A percentile compares a stretch with the other conserved stretches of the same genome.
Evolutionary conservation across 2,329 filamentous ascomycete species (phyloP).

Genomic region (Emergomyces pasteurianus): DNA sequence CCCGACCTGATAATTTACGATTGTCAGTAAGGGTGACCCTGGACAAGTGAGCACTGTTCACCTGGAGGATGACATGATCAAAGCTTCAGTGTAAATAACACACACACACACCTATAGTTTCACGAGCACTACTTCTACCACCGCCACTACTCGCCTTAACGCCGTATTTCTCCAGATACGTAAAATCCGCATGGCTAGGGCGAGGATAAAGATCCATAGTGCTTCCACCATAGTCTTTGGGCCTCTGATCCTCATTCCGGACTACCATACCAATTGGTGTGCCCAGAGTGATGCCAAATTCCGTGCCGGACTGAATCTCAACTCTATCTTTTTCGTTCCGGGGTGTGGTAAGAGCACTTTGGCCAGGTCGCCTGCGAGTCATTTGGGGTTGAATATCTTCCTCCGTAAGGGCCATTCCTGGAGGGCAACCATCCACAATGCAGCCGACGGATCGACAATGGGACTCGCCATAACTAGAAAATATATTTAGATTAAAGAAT

Average conservation of each 20-base stretch:
- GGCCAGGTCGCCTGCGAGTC: slow-evolving; percentile 77
- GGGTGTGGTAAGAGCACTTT: slow-evolving; percentile 81
- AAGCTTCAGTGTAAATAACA: neutral
- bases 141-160: slow-evolving; percentile 85
- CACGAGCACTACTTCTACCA: slow-evolving; percentile 79
- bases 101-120: slow-evolving; percentile 62
- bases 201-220: slow-evolving; percentile 89
- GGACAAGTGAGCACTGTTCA: neutral
- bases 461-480: slow-evolving; percentile 61
- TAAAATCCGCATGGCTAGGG: slow-evolving; percentile 91
- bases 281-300: slow-evolving; percentile 78
- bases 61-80: neutral
- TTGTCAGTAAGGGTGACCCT: neutral
- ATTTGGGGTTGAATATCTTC: slow-evolving; percentile 88
- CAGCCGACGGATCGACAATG: slow-evolving; percentile 71
- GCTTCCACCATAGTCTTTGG: slow-evolving; percentile 76
- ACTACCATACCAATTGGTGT: slow-evolving; percentile 84
- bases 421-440: slow-evolving; percentile 87
- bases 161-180: slow-evolving; percentile 94
- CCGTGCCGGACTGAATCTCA: slow-evolving; percentile 83
- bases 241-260: slow-evolving; percentile 83
- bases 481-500: slow-evolving; percentile 14
- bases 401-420: slow-evolving; percentile 75
- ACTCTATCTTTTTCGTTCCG: slow-evolving; percentile 87
- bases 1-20: slow-evolving; percentile 44